Base-by-base conservation (phyloP, 495 filamentous ascomycete species). In the Terfezia claveryi region DNA sequence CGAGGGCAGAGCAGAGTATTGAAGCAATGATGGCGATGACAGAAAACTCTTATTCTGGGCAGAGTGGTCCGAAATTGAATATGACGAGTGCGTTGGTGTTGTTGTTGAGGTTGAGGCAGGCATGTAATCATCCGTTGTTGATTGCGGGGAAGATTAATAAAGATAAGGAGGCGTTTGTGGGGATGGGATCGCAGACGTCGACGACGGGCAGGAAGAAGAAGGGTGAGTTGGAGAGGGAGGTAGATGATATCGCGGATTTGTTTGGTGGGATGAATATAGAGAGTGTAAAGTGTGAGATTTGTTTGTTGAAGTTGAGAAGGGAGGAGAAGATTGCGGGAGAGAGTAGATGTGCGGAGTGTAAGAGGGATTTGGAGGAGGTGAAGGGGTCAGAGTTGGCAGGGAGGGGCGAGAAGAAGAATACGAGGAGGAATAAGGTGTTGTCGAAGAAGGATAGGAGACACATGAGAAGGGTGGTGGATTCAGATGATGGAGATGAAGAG, bases 111-210 rank as follows among this genome's bases (percentile, higher is more conserved):
- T 72, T 98, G 56, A 76, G 89, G 53, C 89, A 96, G 67, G 81
- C 85, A 38, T 98, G 91, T 68, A 94, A 98, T 63, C 91, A 98
- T 67, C 85, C 87, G 0, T 77, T 86, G 53, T 71, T 98, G 54
- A 79, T 94, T 53, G 86, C 82, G 56, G 79, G 80, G 51, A 88
- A 85, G 61, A 71, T 94, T 50, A 81, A 80, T 27, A 85, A 84
- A 58, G 89, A 98, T 62, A 83, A 81, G 58, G 91, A 96, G 59
- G 82, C 87, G 14, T 69, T 77, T 0, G 80, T 81, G 8, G 85
- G 78, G 36, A 62, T 76, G 51, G 72, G 67, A 1, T 68, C 72
- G 60, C 68, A 65, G 53, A 70, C 70, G 50, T 67, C 69, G 20
- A 64, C 57, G 0, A 49, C 55, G 14, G 36, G 38, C 20, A 5